Evolutionary conservation across 2,329 filamentous ascomycete species (phyloP), one percentile per base, ranked within the genome.

Genomic region (Aspergillus persii): DNA sequence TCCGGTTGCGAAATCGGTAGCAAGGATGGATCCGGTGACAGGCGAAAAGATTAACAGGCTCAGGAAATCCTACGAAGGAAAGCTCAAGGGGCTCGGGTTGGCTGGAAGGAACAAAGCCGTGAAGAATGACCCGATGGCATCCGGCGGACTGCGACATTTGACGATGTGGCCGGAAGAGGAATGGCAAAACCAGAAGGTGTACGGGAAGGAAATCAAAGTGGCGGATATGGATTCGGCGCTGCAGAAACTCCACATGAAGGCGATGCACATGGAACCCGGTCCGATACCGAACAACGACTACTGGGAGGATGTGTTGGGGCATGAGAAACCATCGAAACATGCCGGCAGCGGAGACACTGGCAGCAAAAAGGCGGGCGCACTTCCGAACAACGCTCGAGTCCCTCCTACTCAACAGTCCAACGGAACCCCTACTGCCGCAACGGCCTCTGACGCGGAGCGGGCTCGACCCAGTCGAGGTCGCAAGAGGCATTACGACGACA

Each of bases 1-100:
- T 62, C 72, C 77, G 39, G 77, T 88, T 56, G 83, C 85, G 61
- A 79, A 79, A 64, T 84, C 81, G 56, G 85, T 88, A 62, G 84
- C 83, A 60, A 78, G 86, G 56, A 80, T 77, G 53, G 84, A 89
- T 70, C 84, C 84, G 15, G 72, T 79, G 23, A 87, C 84, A n/a
- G 85, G 85, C 61, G 85, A 87, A 69, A 89, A 89, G 75, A 81
- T 81, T 61, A 87, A 88, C 73, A 83, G 84, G 69, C 77, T 89
- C 47, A 79, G 86, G 60, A 82, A 82, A 63, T 81, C 80, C 3
- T 82, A 82, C 61, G 80, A 82, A 67, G 80, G 80, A 47, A 80
- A 82, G 64, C 69, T 81, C 66, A 81, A 82, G 66, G 74, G 71
- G 2, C 67, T 82, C 49, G 74, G 74, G 8, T 67, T 82, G 39